Evolutionary conservation across 2,329 filamentous ascomycete genomes (phyloP).

Genomic region (Fusarium verrucosum): DNA sequence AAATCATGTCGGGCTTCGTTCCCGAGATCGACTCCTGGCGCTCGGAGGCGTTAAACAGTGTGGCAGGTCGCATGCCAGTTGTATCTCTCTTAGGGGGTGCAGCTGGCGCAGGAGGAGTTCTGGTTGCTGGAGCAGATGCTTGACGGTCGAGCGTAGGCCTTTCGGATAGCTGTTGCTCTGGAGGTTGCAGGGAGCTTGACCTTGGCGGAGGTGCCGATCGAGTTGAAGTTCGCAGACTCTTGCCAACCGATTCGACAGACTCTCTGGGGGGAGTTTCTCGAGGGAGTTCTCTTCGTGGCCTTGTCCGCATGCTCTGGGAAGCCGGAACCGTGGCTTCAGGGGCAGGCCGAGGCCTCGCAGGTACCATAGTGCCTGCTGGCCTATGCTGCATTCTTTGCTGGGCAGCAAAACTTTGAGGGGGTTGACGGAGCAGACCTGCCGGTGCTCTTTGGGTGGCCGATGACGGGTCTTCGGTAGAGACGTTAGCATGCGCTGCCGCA

Average conservation of each 20-base stretch:
- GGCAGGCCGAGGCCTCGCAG: slow-evolving; percentile 41
- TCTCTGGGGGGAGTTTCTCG: slow-evolving; percentile 40
- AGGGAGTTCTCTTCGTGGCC: slow-evolving; percentile 43
- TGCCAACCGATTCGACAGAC: slow-evolving; percentile 37
- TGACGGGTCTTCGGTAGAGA: slow-evolving; percentile 49
- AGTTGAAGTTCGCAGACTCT: slow-evolving; percentile 43
- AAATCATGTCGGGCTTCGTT: slow-evolving; percentile 66
- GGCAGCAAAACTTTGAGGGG: slow-evolving; percentile 72
- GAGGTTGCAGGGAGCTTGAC: slow-evolving; percentile 42
- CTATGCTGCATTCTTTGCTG: slow-evolving; percentile 69
- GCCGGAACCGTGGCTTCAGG: slow-evolving; percentile 38
- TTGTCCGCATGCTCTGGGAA: slow-evolving; percentile 47
- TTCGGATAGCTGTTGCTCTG: slow-evolving; percentile 40
- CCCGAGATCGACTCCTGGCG: slow-evolving; percentile 59
- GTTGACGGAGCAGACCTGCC: slow-evolving; percentile 60
- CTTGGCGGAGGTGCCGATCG: slow-evolving; percentile 44
- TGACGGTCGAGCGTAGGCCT: slow-evolving; percentile 42
- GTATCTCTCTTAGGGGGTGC: slow-evolving; percentile 43
- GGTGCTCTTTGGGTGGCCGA: slow-evolving; percentile 49
- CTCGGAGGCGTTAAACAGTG: slow-evolving; percentile 66
- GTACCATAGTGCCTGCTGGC: slow-evolving; percentile 46
- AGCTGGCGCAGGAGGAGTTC: slow-evolving; percentile 37
- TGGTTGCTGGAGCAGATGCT: slow-evolving; percentile 34
- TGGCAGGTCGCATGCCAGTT: slow-evolving; percentile 52
- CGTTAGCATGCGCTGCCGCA: slow-evolving; percentile 42